Evolutionary conservation across 495 filamentous ascomycete species (phyloP).

Genomic region (Saxispiralis lemnorum): DNA sequence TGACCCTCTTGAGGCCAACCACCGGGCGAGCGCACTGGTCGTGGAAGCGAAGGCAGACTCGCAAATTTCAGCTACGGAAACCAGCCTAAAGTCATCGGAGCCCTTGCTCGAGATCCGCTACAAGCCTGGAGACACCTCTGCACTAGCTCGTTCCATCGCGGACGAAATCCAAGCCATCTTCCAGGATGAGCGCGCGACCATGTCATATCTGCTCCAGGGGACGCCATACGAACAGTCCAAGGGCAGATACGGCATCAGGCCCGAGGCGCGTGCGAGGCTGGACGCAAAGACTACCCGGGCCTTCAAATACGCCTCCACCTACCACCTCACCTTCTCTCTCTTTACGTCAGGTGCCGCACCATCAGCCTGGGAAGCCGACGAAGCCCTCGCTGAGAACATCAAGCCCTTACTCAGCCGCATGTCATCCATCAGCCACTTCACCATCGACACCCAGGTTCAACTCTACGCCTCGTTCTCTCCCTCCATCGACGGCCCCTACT

Average conservation of each 20-base stretch:
- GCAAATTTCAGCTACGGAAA: conserved; percentile 31
- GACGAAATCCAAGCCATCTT: conserved; percentile 62
- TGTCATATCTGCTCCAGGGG: conserved; percentile 60
- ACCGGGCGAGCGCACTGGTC: conserved; percentile 36
- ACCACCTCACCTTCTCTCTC: conserved; percentile 88
- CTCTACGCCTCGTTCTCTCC: conserved; percentile 67
- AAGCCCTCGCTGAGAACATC: conserved; percentile 65
- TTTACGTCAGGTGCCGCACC: conserved; percentile 65
- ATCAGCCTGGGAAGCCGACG: conserved; percentile 81
- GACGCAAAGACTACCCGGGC: conserved; percentile 53
- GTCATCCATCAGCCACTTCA: conserved; percentile 78
- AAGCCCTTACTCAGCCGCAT: conserved; percentile 62
- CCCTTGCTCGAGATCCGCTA: conserved; percentile 68
- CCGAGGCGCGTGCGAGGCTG: conserved; percentile 34
- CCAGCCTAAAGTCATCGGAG: conserved; percentile 47
- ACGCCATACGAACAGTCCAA: conserved; percentile 11
- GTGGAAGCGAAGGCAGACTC: conserved; percentile 53
- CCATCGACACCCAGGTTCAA: conserved; percentile 90
- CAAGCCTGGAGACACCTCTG: conserved; percentile 50
- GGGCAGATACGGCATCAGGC: conserved; percentile 22
- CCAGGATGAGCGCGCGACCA: conserved; percentile 74
- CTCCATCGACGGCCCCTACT: conserved; percentile 45
- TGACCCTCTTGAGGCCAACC: conserved; percentile 9
- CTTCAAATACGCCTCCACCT: conserved; percentile 81
- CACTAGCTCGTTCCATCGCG: conserved; percentile 66